Conservation (phyloP, 495 filamentous ascomycete genomes). For the Penicillium salamii region DNA sequence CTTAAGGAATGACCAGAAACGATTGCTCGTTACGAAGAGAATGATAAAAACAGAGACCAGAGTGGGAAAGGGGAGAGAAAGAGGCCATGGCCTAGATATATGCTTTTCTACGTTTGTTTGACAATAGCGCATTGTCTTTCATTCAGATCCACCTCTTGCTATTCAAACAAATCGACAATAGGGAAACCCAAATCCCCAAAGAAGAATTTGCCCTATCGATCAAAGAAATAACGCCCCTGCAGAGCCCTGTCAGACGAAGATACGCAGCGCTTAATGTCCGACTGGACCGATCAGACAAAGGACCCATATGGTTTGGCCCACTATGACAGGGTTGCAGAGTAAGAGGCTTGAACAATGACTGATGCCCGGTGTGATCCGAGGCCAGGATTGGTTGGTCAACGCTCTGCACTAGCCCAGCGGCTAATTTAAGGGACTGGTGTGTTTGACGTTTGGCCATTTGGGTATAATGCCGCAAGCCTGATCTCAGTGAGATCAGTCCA, state of each 20-base stretch:
- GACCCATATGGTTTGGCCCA: background rate
- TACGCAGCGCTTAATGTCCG: background rate
- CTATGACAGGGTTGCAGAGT: background rate
- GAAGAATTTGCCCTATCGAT: too few species aligned
- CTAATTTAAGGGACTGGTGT: background rate
- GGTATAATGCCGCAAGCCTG: background rate
- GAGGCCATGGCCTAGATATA: background rate
- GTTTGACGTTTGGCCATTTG: background rate
- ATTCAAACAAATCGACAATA: conserved; percentile 1
- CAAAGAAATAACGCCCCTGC: background rate
- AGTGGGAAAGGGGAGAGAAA: background rate
- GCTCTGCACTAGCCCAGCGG: conserved; percentile 1
- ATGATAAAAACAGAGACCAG: background rate
- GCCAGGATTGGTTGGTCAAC: background rate
- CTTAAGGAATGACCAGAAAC: background rate
- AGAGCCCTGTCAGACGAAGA: conserved; percentile 11
- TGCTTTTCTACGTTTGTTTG: background rate
- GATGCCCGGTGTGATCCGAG: background rate
- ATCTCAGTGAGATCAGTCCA: background rate
- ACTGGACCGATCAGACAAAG: background rate
- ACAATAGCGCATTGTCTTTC: conserved; percentile 4
- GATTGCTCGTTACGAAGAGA: background rate
- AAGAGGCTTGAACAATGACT: background rate
- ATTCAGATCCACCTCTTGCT: background rate
- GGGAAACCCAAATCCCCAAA: too few species aligned